These are phyloP conservation scores for Coemansia asiatica DNA, from an alignment of 192 early-diverging fungal genomes.

Conservation along the genomic window DNA sequence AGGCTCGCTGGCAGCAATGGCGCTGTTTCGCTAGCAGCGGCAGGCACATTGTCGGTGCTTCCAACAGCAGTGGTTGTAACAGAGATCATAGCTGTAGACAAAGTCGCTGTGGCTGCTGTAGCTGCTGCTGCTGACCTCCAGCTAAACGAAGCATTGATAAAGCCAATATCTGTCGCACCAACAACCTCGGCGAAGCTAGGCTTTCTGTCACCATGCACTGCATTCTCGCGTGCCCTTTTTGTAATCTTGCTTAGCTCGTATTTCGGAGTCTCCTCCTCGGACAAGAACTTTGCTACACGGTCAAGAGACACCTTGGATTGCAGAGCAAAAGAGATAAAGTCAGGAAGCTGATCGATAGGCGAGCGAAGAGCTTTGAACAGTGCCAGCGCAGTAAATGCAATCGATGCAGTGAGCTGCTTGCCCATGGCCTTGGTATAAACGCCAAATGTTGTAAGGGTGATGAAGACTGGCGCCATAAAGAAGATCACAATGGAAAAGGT, in stretches of 20 bases:
- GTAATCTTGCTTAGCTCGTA: constrained; percentile 32
- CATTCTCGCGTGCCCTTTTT: constrained; percentile 12
- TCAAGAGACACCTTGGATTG: constrained; percentile 65
- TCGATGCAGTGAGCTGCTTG: constrained; percentile 59
- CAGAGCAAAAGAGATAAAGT: constrained; percentile 62
- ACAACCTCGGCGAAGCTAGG: constrained; percentile 44
- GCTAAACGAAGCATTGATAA: constrained; percentile 67
- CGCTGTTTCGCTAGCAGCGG: constrained; percentile 5
- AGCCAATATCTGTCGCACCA: constrained; percentile 60
- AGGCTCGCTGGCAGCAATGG: constrained; percentile 10
- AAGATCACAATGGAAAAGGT: constrained; percentile 58
- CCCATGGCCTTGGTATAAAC: constrained; percentile 65
- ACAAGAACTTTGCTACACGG: constrained; percentile 75
- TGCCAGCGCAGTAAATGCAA: constrained; percentile 69
- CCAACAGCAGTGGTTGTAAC: not conserved
- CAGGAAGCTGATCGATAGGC: constrained; percentile 46
- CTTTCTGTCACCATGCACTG: constrained; percentile 11
- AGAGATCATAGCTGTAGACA: not conserved
- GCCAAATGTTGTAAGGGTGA: constrained; percentile 63
- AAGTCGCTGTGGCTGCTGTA: constrained; percentile 11
- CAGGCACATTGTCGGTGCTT: constrained; percentile 3
- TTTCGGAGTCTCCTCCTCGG: constrained; percentile 66
- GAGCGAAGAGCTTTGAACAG: constrained; percentile 67
- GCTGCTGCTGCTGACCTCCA: constrained; percentile 52
- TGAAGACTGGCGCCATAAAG: constrained; percentile 60